Conservation (phyloP, 768 basidiomycete genomes). For the Boletus tylopilopsis region DNA sequence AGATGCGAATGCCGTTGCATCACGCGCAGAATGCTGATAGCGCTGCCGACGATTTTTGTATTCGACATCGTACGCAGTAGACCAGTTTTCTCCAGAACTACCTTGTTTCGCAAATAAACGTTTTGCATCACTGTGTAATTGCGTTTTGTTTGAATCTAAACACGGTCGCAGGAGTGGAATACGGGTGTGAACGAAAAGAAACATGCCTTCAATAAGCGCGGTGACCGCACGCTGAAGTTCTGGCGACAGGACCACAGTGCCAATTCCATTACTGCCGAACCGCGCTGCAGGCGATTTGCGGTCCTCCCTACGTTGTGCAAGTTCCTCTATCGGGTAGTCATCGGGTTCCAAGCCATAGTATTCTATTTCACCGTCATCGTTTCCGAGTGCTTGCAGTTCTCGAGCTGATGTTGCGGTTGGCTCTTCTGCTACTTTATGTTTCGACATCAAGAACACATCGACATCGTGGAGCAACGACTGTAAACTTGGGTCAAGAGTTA, state of each 20-base stretch:
- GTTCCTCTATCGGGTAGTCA: conserved; percentile 27
- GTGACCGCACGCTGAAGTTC: conserved; percentile 69
- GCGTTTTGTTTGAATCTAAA: conserved; percentile 59
- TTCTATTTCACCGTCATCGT: conserved; percentile 30
- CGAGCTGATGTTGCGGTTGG: conserved; percentile 29
- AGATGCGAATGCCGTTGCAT: conserved; percentile 82
- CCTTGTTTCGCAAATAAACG: conserved; percentile 55
- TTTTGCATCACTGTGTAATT: conserved; percentile 65
- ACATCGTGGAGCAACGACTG: conserved; percentile 60
- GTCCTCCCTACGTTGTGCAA: conserved; percentile 29
- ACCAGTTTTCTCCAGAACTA: conserved; percentile 44
- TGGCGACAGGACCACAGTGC: conserved; percentile 65
- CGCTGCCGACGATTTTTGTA: conserved; percentile 62
- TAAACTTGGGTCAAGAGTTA: conserved; percentile 65
- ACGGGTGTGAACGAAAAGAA: not conserved
- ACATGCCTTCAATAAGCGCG: conserved; percentile 61
- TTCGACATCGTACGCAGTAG: conserved; percentile 47
- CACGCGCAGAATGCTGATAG: conserved; percentile 56
- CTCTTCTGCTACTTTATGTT: conserved; percentile 30
- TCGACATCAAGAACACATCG: conserved; percentile 54
- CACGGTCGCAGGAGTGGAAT: conserved; percentile 8
- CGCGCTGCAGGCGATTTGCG: conserved; percentile 78
- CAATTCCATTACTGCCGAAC: conserved; percentile 73
- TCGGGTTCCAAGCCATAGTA: conserved; percentile 34
- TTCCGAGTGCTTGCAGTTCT: conserved; percentile 54